Evolutionary conservation across 2,329 filamentous ascomycete genomes (phyloP), one percentile per base, ranked within the genome.

Genomic region (Xylaria sp.): DNA sequence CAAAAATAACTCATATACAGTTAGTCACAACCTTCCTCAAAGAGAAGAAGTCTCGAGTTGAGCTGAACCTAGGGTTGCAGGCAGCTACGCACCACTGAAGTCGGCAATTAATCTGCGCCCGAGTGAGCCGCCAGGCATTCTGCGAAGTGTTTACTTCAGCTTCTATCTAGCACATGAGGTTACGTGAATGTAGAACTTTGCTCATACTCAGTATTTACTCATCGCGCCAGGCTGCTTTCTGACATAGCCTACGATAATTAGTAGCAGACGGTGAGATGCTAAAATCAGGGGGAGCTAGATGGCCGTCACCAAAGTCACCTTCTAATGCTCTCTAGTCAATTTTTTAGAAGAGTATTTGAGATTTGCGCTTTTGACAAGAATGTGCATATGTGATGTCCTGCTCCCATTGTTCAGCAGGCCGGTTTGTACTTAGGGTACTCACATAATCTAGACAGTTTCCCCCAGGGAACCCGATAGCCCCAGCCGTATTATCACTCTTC

Each of bases 51-150:
- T 4, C 38, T 28, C 46, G 28, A 21, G 31, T 46, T 31, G 23
- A 31, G 31, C 19, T 38, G 40, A 40, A 37, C 19, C 28, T 8
- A 12, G 19, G 37, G 40, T 38, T 31, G 9, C 8, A 23, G 45
- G 11, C n/a, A 35, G 19, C 35, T 14, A 33, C 45, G 14, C 15
- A 25, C 11, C 28, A 46, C 31, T 12, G 9, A 9, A 25, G 46
- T 14, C 57, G 57, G 57, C 31, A 59, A 40, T 59, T 59, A 17
- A 59, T 52, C 43, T 59, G 53, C 17, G 38, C 11, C 49, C 57
- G 57, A 46, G 21, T 9, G 21, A 46, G 52, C 23, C 28, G 7
- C 57, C 28, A 47, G 52, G 3, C 11, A 9, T 4, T 8, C 21
- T 46, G 28, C 37, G 21, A 37, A 17, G 42, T 51, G 17, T 46